Evolutionary conservation across 305 asterid genomes (phyloP).

Genomic region (Fraxinus paxiana): DNA sequence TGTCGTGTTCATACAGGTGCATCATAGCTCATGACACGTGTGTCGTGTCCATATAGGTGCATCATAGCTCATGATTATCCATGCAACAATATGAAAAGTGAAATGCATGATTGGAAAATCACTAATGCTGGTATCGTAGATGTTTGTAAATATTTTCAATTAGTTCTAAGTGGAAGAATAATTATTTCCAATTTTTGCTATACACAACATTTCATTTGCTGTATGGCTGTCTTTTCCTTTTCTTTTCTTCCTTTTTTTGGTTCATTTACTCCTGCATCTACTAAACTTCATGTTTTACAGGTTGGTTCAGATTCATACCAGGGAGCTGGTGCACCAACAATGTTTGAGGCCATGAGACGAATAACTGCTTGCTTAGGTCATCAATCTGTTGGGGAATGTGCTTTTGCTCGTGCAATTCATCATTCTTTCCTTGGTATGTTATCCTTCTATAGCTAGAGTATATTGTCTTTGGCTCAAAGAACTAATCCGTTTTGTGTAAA

Average conservation of each 20-base stretch:
- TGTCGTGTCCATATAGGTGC: background rate
- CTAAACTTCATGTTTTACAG: conserved; percentile 33
- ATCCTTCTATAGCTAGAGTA: conserved; percentile 14
- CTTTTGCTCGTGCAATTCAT: conserved; percentile 68
- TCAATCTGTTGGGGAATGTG: conserved; percentile 58
- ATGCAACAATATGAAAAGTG: conserved; percentile 6
- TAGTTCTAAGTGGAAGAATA: background rate
- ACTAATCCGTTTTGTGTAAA: background rate
- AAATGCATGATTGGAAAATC: background rate
- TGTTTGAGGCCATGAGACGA: conserved; percentile 95
- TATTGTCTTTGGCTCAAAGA: conserved; percentile 14
- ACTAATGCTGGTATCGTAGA: conserved; percentile 2
- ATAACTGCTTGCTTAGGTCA: conserved; percentile 58
- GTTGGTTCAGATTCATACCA: conserved; percentile 97
- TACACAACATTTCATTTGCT: conserved; percentile 4
- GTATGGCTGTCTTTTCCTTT: conserved; percentile 12
- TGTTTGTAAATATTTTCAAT: background rate
- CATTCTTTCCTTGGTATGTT: conserved; percentile 82
- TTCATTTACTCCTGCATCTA: background rate
- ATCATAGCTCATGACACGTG: background rate
- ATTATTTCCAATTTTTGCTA: conserved; percentile 8
- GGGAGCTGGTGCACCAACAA: conserved; percentile 98
- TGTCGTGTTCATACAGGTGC: background rate
- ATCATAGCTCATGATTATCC: conserved; percentile 1
- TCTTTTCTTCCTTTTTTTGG: background rate